Conservation (phyloP, 495 filamentous ascomycete genomes). For the Hyaloscypha bicolor region DNA sequence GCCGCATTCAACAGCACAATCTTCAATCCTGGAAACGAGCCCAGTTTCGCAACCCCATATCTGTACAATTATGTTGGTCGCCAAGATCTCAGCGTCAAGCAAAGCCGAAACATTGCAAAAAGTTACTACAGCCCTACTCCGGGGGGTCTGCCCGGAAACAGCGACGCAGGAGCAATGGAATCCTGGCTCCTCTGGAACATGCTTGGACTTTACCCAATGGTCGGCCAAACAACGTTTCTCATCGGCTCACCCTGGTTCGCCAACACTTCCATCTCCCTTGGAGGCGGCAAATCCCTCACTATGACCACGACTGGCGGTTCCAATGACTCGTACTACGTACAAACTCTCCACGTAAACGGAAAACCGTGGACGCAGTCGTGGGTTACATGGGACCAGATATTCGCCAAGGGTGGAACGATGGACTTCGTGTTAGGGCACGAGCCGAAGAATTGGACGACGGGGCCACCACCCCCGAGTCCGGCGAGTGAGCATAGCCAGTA, state of each 20-base stretch:
- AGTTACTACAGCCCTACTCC: slow-evolving; percentile 54
- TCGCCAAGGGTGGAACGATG: slow-evolving; percentile 61
- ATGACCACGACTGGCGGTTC: slow-evolving; percentile 55
- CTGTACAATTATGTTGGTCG: slow-evolving; percentile 69
- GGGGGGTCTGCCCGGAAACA: slow-evolving; percentile 66
- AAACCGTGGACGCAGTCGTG: slow-evolving; percentile 57
- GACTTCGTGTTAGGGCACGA: slow-evolving; percentile 63
- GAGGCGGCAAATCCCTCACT: slow-evolving; percentile 52
- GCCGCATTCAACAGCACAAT: slow-evolving; percentile 55
- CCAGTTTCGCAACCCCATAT: slow-evolving; percentile 62
- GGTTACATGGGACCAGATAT: slow-evolving; percentile 65
- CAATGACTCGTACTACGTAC: slow-evolving; percentile 56
- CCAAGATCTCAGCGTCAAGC: slow-evolving; percentile 60
- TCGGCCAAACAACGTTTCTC: slow-evolving; percentile 66
- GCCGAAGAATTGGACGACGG: slow-evolving; percentile 57
- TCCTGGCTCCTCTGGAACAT: slow-evolving; percentile 70
- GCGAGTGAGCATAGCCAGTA: slow-evolving; percentile 23
- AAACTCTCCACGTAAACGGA: slow-evolving; percentile 53
- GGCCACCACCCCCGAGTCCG: slow-evolving; percentile 56
- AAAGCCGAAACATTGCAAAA: slow-evolving; percentile 54
- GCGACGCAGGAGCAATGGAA: slow-evolving; percentile 72
- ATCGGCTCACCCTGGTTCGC: slow-evolving; percentile 63
- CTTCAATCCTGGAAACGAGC: slow-evolving; percentile 72
- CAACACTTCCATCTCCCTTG: slow-evolving; percentile 59
- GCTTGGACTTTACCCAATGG: slow-evolving; percentile 69